phyloP scores from a whole-genome alignment of 176 grass and related monocot genomes.

The Aegilops umbellulata region DNA sequence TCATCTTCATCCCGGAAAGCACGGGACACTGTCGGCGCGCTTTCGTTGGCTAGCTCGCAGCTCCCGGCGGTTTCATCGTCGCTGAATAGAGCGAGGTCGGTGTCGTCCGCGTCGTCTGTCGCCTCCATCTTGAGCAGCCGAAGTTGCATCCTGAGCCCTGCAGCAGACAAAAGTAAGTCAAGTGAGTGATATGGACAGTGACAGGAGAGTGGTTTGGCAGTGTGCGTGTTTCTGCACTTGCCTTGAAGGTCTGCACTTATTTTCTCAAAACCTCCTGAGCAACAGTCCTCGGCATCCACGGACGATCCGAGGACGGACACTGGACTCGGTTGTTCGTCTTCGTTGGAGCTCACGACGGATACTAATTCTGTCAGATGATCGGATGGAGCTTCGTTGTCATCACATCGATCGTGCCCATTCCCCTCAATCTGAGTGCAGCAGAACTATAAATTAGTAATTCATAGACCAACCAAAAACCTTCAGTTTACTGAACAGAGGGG shows the following conservation, averaged over 20 bases:
- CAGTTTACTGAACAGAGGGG: background rate
- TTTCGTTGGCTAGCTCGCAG: background rate
- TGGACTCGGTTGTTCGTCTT: slow-evolving; percentile 62
- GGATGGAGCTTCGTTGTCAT: background rate
- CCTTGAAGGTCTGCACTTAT: slow-evolving; percentile 83
- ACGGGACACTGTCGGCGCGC: background rate
- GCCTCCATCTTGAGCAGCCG: slow-evolving; percentile 66
- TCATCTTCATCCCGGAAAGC: slow-evolving; percentile 50
- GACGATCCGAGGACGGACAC: slow-evolving; percentile 56
- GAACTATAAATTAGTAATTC: background rate
- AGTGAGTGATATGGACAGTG: background rate
- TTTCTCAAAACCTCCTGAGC: slow-evolving; percentile 75
- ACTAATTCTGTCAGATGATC: background rate
- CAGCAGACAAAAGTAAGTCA: slow-evolving; percentile 10
- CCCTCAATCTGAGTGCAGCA: background rate
- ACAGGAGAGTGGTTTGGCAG: background rate
- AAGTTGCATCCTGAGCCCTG: slow-evolving; percentile 83
- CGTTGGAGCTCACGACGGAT: slow-evolving; percentile 29
- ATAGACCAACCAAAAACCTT: background rate
- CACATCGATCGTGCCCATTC: background rate
- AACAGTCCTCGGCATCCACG: slow-evolving; percentile 37
- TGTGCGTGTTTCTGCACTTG: slow-evolving; percentile 23
- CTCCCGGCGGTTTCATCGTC: slow-evolving; percentile 36
- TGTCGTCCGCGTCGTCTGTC: slow-evolving; percentile 23
- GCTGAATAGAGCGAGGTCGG: slow-evolving; percentile 24